A percentile compares a stretch with the other conserved stretches of the same genome.
Evolutionary conservation across 441 rosid genomes (phyloP).

Genomic region (Kokia cookei): DNA sequence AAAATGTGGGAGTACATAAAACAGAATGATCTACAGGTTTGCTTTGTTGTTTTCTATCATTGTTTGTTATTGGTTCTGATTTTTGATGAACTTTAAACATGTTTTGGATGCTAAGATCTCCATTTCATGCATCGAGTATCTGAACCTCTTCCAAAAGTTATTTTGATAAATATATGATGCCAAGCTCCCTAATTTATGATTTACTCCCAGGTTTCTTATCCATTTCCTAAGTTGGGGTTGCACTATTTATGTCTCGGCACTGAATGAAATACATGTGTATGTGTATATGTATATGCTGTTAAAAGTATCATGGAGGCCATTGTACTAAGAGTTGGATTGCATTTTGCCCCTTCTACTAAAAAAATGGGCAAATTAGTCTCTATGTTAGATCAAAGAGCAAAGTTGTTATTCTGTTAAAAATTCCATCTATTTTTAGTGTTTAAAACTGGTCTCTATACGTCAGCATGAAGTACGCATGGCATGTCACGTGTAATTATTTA

Average conservation of each 20-base stretch:
- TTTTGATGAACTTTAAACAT: neutral
- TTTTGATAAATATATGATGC: neutral
- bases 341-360: too few species aligned
- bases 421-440: too few species aligned
- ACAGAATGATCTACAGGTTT: conserved; percentile 66
- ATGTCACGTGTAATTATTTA: too few species aligned
- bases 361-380: too few species aligned
- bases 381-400: too few species aligned
- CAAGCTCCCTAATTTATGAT: neutral
- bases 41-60: neutral
- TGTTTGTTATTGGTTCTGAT: neutral
- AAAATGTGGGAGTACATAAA: conserved; percentile 74
- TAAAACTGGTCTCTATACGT: too few species aligned
- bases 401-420: too few species aligned
- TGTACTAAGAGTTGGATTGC: too few species aligned
- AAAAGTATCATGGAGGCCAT: too few species aligned
- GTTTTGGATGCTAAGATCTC: neutral
- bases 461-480: too few species aligned
- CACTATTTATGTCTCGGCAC: neutral
- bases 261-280: neutral
- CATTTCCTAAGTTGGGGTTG: neutral
- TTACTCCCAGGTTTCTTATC: neutral
- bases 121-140: neutral
- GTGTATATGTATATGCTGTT: too few species aligned
- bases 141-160: neutral